Conservation (phyloP, 2,329 filamentous ascomycete species). For the Talaromyces sp. region DNA sequence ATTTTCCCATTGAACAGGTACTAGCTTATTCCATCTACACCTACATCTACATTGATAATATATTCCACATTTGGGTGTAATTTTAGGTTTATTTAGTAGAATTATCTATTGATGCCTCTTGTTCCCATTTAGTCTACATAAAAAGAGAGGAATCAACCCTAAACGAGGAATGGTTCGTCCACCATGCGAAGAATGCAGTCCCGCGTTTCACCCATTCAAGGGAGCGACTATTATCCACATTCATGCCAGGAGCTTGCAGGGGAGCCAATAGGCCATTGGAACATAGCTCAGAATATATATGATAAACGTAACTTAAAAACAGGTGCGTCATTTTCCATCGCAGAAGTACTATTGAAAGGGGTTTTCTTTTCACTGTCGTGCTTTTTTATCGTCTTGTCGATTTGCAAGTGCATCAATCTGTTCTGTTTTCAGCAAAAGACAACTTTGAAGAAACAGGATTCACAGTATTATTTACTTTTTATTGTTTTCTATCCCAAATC, state of each 20-base stretch:
- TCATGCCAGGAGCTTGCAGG: not conserved
- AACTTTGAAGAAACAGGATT: not conserved
- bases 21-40: not conserved
- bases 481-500: not conserved
- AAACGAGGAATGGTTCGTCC: not conserved
- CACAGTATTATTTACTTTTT: not conserved
- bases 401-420: not conserved
- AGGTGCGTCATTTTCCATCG: not conserved
- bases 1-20: not conserved
- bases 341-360: not conserved
- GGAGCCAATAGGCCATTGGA: not conserved
- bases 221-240: not conserved
- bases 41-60: not conserved
- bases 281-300: not conserved
- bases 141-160: not conserved
- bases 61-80: not conserved
- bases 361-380: not conserved
- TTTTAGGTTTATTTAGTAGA: not conserved
- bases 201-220: not conserved
- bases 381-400: not conserved
- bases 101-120: not conserved
- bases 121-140: not conserved
- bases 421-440: not conserved
- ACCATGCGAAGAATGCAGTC: not conserved
- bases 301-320: not conserved